Percentiles rank a stretch among this genome's conserved stretches.
phyloP scores from a whole-genome alignment of 2,329 filamentous ascomycete genomes.

The Verticillium klebahnii region DNA sequence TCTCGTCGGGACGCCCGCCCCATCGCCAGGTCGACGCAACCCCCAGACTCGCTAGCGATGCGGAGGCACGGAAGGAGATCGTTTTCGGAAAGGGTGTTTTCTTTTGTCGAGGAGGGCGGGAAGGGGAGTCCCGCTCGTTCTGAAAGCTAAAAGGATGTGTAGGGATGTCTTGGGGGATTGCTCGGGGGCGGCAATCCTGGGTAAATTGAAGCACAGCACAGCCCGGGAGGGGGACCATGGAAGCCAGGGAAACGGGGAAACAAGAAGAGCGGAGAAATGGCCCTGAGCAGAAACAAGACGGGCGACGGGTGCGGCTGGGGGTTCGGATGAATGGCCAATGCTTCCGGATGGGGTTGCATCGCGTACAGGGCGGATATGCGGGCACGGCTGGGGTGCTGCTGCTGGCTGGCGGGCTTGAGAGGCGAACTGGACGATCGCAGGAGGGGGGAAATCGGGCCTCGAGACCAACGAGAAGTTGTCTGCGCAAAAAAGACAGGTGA shows the following conservation, averaged over 20 bases:
- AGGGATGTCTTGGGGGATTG: background rate
- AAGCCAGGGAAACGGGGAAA: background rate
- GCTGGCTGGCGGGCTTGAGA: too few species aligned
- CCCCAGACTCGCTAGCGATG: background rate
- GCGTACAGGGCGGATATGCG: background rate
- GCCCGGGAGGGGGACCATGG: background rate
- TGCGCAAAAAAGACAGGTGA: too few species aligned
- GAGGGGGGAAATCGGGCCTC: too few species aligned
- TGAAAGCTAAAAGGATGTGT: background rate
- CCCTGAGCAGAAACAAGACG: background rate
- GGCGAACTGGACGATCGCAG: too few species aligned
- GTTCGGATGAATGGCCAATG: background rate
- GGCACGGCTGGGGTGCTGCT: background rate
- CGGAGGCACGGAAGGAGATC: background rate
- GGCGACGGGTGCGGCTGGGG: background rate
- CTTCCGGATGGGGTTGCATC: background rate
- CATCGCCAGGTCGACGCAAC: background rate
- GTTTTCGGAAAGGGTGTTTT: background rate
- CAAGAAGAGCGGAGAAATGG: background rate
- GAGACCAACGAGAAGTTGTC: too few species aligned
- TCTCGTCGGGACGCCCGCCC: too few species aligned
- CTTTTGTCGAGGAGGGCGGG: background rate
- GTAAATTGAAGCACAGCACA: background rate
- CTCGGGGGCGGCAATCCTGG: background rate
- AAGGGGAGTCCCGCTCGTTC: background rate